Evolutionary conservation across 306 rosid genomes (phyloP), one percentile per base, ranked within the genome.

Genomic region (Mimosa bimucronata): DNA sequence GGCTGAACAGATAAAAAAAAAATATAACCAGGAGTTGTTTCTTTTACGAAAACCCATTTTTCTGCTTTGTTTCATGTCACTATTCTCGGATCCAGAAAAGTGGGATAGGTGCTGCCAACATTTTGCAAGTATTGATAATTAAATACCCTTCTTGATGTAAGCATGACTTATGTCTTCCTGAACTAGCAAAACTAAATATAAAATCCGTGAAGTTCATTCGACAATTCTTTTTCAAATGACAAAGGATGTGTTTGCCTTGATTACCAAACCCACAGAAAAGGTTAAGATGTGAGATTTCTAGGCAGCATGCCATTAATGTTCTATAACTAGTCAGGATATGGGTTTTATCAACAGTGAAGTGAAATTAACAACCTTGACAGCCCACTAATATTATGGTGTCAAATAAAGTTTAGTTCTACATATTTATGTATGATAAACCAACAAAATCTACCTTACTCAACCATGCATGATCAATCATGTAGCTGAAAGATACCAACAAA

Each of bases 241-340:
- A 65, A 46, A 30, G 18, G 9, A 13, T 13, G 26, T 3, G 12
- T 8, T 15, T 19, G 13, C 28, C 67, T 66, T 23, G 66, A 25
- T 55, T 57, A 68, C 58, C 57, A 69, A 77, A 69, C 82, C 69
- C 60, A 7, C 34, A 42, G 60, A 68, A 57, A n/a, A 69, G 50
- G 15, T 2, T 13, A 79, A 18, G 9, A 57, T n/a, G 14, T 18
- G 61, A 34, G 72, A 71, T 58, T 58, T 60, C 29, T 19, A 2
- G 0, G 40, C 2, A 45, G 30, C 14, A 15, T 71, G 52, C 29
- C 26, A 40, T 42, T 70, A 55, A 18, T 37, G 30, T 38, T 53
- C 45, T 29, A 42, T 26, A 57, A 67, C 25, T 34, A 19, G 76
- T 25, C 28, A 25, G 60, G 48, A 38, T 40, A 9, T 1, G 25